phyloP scores from a whole-genome alignment of 2,329 filamentous ascomycete species.

The Clonostachys sp. region DNA sequence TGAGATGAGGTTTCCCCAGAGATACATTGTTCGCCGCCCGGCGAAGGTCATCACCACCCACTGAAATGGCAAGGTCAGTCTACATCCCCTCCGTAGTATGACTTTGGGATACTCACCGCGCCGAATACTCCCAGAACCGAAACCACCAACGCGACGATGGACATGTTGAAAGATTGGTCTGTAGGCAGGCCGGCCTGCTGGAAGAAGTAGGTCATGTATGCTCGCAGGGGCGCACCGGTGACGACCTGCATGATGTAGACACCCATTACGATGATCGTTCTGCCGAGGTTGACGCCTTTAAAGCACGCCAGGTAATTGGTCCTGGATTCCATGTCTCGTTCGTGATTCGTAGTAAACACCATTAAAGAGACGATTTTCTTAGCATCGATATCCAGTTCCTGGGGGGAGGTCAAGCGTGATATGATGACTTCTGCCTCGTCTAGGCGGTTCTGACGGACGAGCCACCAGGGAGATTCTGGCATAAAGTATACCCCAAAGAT shows the following conservation, averaged over 20 bases:
- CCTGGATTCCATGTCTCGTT: conserved; percentile 18
- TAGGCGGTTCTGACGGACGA: conserved; percentile 27
- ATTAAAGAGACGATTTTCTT: conserved; percentile 48
- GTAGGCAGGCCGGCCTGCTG: conserved; percentile 29
- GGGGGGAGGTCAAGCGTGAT: neutral
- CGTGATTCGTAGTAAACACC: conserved; percentile 48
- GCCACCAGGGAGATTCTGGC: conserved; percentile 38
- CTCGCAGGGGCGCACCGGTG: conserved; percentile 26
- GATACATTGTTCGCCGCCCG: conserved; percentile 32
- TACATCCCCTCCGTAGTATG: conserved; percentile 30
- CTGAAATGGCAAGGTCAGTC: conserved; percentile 32
- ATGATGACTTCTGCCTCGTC: conserved; percentile 16
- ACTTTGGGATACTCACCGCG: conserved; percentile 19
- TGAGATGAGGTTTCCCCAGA: conserved; percentile 42
- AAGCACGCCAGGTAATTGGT: conserved; percentile 36
- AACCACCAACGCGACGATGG: conserved; percentile 25
- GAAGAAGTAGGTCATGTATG: conserved; percentile 41
- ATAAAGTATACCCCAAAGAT: conserved; percentile 27
- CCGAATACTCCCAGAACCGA: conserved; percentile 28
- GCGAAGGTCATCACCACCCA: conserved; percentile 28
- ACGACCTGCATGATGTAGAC: conserved; percentile 30
- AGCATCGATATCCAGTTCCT: conserved; percentile 5
- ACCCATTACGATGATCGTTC: conserved; percentile 31
- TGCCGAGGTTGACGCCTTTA: conserved; percentile 31
- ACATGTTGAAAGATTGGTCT: conserved; percentile 27